Percentiles rank a stretch among this genome's conserved stretches.
Conservation (phyloP, 371 early-diverging fungal genomes). For the Dichotomocladium elegans region DNA sequence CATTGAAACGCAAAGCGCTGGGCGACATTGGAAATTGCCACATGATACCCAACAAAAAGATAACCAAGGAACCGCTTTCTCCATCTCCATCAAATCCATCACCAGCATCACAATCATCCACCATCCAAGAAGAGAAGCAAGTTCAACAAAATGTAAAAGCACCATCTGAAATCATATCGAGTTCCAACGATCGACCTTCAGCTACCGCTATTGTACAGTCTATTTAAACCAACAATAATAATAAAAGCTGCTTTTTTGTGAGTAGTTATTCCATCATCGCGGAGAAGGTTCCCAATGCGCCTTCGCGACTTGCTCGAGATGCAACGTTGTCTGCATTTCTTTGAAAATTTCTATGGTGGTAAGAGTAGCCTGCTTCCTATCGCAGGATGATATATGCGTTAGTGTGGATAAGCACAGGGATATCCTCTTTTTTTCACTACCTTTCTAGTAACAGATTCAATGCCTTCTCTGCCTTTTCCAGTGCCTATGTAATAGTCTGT, state of each 20-base stretch:
- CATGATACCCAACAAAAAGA: not conserved
- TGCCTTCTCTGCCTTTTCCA: constrained; percentile 7
- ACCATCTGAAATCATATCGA: not conserved
- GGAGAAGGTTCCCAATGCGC: not conserved
- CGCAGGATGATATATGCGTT: not conserved
- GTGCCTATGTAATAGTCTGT: no score
- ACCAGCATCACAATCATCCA: not conserved
- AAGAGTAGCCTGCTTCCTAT: constrained; percentile 6
- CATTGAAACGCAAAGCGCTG: no score
- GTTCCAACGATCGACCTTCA: not conserved
- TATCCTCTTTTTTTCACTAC: not conserved
- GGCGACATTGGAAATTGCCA: not conserved
- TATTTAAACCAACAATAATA: not conserved
- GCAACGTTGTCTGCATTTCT: constrained; percentile 3
- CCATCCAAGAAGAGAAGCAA: not conserved
- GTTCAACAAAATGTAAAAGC: not conserved
- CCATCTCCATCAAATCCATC: not conserved
- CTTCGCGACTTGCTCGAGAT: not conserved
- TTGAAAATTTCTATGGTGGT: constrained; percentile 5
- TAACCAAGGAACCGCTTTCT: not conserved
- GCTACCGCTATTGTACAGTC: not conserved
- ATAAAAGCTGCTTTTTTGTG: not conserved
- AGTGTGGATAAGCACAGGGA: not conserved
- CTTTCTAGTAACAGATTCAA: constrained; percentile 7
- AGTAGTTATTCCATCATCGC: not conserved